These are phyloP conservation scores for Plasmodium knowlesi DNA, from an alignment of 169 alveolate genomes.

Conservation along the genomic window DNA sequence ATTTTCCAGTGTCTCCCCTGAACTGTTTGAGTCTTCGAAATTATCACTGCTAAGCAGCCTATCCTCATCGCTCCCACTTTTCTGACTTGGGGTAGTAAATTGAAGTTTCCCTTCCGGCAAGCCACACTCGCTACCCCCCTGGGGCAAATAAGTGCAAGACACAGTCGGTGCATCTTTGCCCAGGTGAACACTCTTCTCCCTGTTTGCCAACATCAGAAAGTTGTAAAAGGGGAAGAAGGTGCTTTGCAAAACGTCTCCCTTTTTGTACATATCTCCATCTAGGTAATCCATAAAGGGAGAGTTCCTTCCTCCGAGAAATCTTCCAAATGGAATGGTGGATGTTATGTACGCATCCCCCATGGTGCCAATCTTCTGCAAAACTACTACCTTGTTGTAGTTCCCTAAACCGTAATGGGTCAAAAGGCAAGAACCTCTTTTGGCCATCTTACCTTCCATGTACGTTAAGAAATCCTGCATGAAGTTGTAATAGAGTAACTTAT, in stretches of 20 bases:
- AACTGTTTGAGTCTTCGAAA: background rate
- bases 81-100: background rate
- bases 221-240: slow-evolving; percentile 18
- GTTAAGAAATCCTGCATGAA: slow-evolving; percentile 22
- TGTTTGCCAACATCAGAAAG: slow-evolving; percentile 3
- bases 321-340: slow-evolving; percentile 26
- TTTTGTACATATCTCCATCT: slow-evolving; percentile 29
- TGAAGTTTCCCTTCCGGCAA: no score
- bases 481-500: slow-evolving; percentile 43
- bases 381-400: background rate
- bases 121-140: no score
- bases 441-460: slow-evolving; percentile 1
- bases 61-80: background rate
- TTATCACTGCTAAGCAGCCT: background rate
- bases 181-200: background rate
- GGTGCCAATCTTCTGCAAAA: slow-evolving; percentile 11
- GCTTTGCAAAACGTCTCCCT: slow-evolving; percentile 32
- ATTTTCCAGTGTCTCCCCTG: background rate
- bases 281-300: slow-evolving; percentile 14
- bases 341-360: slow-evolving; percentile 6
- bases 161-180: background rate
- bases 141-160: background rate
- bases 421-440: background rate
- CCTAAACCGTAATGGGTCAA: background rate
- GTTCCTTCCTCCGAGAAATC: background rate